Evolutionary conservation across 2,329 filamentous ascomycete species (phyloP), one percentile per base, ranked within the genome.

Genomic region (Talaromyces sp.): DNA sequence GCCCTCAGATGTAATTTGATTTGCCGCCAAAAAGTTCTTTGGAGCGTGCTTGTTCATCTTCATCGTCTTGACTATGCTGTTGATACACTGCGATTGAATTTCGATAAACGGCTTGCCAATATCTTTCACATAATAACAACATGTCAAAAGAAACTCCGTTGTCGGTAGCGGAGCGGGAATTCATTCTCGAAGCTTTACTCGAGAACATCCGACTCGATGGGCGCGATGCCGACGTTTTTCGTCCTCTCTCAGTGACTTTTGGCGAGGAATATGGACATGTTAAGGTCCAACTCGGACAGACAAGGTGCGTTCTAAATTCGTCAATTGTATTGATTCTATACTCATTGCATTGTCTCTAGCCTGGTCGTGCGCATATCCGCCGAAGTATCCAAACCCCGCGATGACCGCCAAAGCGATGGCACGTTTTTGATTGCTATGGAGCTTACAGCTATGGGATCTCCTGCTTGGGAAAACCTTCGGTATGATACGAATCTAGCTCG

Each of bases 121-220:
- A 15, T 13, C 15, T 11, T 19, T 22, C 69, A 98, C 97, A 36
- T 17, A 19, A 19, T 31, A 29, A 34, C 8, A 51, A 25, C 69
- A 98, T 98, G 94, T 94, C 94, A 75, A 90, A 91, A 79, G 93
- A 97, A 89, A 88, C 89, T 67, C 91, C 96, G 72, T 91, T 94
- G 64, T 97, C 94, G 61, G 86, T 91, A 69, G 92, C 94, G 75
- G 94, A 98, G 83, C 91, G 88, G 76, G 87, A 88, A 10, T 99
- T 99, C 77, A 86, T 97, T 69, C 83, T 89, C 67, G 87, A 96
- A 75, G 93, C 94, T 53, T 86, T 99, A 11, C 84, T 89, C 71
- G 88, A 97, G 73, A 87, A 91, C 70, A 81, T 93, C 67, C 91
- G 95, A 27, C 82, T 97, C 66, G 95, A 99, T 79, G 91, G 91